These are phyloP conservation scores for Eudorina sp. DNA, from an alignment of 139 green algal species.

Conservation along the genomic window DNA sequence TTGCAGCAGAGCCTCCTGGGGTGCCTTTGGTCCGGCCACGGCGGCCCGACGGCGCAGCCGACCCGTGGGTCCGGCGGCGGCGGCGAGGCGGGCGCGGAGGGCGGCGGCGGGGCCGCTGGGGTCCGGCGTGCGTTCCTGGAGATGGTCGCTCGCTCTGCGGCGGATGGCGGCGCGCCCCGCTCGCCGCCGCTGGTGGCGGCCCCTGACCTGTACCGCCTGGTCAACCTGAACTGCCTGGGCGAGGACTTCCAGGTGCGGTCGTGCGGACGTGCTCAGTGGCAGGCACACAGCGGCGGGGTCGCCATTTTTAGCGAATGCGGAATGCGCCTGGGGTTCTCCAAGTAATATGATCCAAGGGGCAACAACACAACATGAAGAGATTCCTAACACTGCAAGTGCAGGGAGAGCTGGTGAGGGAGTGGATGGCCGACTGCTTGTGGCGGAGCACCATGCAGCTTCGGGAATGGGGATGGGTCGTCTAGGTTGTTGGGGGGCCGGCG, in stretches of 20 bases:
- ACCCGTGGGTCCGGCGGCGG: neutral
- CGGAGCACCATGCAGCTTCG: too few species aligned
- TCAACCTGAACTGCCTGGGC: conserved; percentile 56
- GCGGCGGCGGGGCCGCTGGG: neutral
- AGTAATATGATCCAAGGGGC: too few species aligned
- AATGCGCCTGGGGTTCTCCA: too few species aligned
- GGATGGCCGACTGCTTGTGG: too few species aligned
- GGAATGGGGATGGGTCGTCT: too few species aligned
- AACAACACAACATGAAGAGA: too few species aligned
- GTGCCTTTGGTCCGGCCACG: conserved; percentile 7
- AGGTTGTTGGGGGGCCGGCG: too few species aligned
- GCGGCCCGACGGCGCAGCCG: neutral
- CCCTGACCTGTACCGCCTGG: conserved; percentile 42
- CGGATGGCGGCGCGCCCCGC: neutral
- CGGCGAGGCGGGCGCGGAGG: neutral
- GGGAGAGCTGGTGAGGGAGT: too few species aligned
- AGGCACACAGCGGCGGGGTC: too few species aligned
- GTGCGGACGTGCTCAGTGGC: too few species aligned
- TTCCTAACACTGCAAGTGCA: too few species aligned
- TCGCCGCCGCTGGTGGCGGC: neutral
- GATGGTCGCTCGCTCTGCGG: conserved; percentile 25
- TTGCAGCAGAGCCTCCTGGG: conserved; percentile 44
- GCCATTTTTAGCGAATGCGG: too few species aligned
- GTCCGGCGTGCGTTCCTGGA: neutral
- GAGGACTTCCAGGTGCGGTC: conserved; percentile 45